Conservation (phyloP, 2,329 filamentous ascomycete genomes). For the Sporothrix protearum region DNA sequence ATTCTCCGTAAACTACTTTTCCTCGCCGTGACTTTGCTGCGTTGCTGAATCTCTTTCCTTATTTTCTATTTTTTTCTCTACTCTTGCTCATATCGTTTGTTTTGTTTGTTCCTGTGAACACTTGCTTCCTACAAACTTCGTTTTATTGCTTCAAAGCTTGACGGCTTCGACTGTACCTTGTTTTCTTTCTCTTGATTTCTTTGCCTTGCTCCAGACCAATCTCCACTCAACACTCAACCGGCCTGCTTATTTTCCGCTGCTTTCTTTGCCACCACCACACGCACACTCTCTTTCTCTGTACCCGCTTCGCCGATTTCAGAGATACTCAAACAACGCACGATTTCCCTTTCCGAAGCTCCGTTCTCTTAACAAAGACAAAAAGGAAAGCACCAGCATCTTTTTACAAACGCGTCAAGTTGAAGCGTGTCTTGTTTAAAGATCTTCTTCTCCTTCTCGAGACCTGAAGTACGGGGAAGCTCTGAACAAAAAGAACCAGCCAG, state of each 20-base stretch:
- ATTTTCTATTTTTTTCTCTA: constrained; percentile 17
- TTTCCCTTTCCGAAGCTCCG: not conserved
- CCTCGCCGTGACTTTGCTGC: not conserved
- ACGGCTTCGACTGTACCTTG: not conserved
- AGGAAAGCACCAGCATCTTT: not conserved
- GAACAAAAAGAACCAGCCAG: not conserved
- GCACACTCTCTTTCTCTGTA: not conserved
- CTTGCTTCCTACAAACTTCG: not conserved
- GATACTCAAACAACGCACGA: not conserved
- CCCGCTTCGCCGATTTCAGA: not conserved
- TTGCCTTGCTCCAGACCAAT: constrained; percentile 22
- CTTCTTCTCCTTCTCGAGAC: not conserved
- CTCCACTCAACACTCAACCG: constrained; percentile 28
- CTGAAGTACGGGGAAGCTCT: not conserved
- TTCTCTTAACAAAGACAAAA: not conserved
- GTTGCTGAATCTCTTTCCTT: constrained; percentile 18
- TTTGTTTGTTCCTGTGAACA: constrained; percentile 1
- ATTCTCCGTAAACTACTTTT: constrained; percentile 11
- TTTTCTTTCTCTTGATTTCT: constrained; percentile 11
- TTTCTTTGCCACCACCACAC: not conserved
- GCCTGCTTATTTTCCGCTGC: constrained; percentile 10
- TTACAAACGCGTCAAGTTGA: not conserved
- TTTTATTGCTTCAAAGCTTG: constrained; percentile 12
- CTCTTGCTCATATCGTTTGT: not conserved
- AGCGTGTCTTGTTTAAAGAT: not conserved